Conservation (phyloP, 2,329 filamentous ascomycete species). For the Colletotrichum paranaense region DNA sequence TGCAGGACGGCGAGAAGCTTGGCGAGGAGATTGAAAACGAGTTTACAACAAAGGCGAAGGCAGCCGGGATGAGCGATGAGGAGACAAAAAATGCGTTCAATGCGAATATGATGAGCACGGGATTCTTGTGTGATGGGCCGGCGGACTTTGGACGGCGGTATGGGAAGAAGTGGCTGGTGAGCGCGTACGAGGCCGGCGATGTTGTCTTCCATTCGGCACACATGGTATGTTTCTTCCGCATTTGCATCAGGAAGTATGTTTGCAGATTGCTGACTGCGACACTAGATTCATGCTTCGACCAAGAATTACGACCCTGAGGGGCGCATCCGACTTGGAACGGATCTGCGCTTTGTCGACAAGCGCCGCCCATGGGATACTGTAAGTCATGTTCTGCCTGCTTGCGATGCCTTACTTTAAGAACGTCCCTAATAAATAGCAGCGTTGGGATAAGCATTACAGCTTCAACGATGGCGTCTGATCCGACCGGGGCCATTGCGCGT, state of each 20-base stretch:
- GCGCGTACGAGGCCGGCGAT: conserved; percentile 52
- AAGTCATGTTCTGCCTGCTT: background rate
- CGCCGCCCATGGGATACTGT: conserved; percentile 62
- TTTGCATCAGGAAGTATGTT: too few species aligned
- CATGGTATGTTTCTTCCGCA: conserved; percentile 37
- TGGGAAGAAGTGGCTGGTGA: conserved; percentile 47
- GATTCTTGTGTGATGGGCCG: conserved; percentile 56
- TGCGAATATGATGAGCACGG: conserved; percentile 68
- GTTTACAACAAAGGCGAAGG: conserved; percentile 55
- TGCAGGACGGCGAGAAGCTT: conserved; percentile 55
- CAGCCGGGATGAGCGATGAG: conserved; percentile 61
- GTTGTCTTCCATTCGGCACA: conserved; percentile 52
- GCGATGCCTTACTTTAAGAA: background rate
- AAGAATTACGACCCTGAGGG: conserved; percentile 64
- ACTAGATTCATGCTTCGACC: conserved; percentile 62
- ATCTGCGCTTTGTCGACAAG: conserved; percentile 64
- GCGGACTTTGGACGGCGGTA: conserved; percentile 44
- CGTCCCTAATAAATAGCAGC: background rate
- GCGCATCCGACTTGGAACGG: conserved; percentile 65
- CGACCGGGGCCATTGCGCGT: too few species aligned
- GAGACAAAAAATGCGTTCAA: conserved; percentile 65
- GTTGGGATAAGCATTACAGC: conserved; percentile 26
- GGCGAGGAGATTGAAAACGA: conserved; percentile 53
- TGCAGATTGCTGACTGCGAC: accelerated
- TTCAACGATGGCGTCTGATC: conserved; percentile 13